A percentile compares a stretch with the other conserved stretches of the same genome.
phyloP scores from a whole-genome alignment of 495 filamentous ascomycete genomes.

The Penicillium canescens region DNA sequence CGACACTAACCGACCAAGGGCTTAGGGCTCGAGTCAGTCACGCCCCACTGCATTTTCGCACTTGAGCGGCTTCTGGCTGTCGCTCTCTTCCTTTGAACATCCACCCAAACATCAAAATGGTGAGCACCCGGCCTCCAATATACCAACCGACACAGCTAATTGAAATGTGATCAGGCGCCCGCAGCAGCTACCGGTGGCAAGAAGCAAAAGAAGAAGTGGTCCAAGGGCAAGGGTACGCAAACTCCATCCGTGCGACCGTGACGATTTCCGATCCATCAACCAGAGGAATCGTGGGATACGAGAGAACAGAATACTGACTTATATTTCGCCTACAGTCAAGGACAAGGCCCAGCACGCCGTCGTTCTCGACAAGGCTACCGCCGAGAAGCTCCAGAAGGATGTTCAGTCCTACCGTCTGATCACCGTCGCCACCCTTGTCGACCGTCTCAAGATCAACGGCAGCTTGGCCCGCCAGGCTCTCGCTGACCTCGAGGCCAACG shows the following conservation, averaged over 20 bases:
- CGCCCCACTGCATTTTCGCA: conserved; percentile 53
- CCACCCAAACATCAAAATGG: conserved; percentile 55
- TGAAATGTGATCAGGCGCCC: conserved; percentile 59
- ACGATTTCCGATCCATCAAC: conserved; percentile 19
- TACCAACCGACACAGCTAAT: conserved; percentile 15
- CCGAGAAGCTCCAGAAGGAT: conserved; percentile 84
- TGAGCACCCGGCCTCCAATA: conserved; percentile 27
- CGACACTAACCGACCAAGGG: conserved; percentile 33
- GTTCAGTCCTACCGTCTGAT: conserved; percentile 99
- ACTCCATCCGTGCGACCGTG: conserved; percentile 26
- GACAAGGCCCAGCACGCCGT: conserved; percentile 99
- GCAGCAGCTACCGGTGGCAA: conserved; percentile 80
- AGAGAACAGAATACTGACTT: conserved; percentile 26
- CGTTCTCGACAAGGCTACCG: conserved; percentile 68
- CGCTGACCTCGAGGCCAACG: conserved; percentile 94
- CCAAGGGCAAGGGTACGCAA: conserved; percentile 93
- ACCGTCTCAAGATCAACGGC: conserved; percentile 99
- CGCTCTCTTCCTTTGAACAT: conserved; percentile 44
- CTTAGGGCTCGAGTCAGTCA: conserved; percentile 48
- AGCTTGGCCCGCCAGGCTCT: conserved; percentile 88
- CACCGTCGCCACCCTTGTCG: conserved; percentile 97
- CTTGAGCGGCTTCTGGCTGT: conserved; percentile 30
- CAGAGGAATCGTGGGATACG: conserved; percentile 14
- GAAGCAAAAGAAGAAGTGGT: conserved; percentile 99
- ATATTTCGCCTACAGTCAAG: conserved; percentile 73